Base-by-base conservation (phyloP, 176 grass and related monocot genomes). In the Typha latifolia region DNA sequence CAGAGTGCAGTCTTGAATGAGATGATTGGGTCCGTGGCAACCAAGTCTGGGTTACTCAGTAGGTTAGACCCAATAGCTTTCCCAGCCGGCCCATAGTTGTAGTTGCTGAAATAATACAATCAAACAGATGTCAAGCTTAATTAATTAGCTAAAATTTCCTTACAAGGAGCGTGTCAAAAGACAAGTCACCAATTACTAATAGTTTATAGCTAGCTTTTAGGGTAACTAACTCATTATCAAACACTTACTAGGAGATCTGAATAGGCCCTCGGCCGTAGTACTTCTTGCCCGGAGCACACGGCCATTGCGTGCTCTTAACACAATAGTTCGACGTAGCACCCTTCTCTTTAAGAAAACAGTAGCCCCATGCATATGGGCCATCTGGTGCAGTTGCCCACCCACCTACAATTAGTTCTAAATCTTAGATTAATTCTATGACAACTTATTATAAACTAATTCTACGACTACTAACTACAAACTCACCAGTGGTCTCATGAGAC, bases 401-500 rank as follows among this genome's bases (percentile, higher is more conserved):
- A 66, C 87, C 87, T 66, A 14, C 18, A 48, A 14, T 12, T 1
- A 49, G n/a, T n/a, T n/a, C n/a, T 14, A n/a, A 14, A 4, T 34
- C n/a, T n/a, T n/a, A n/a, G n/a, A n/a, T n/a, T n/a, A n/a, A n/a
- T n/a, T n/a, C n/a, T n/a, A n/a, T n/a, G n/a, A n/a, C 31, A 32
- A 4, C 2, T 32, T n/a, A n/a, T n/a, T n/a, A n/a, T 4, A 32
- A 4, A 32, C 31, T 34, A 2, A 34, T 6, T 34, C 3, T 34
- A 6, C 4, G 32, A 4, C 34, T 0, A 18, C 0, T 1, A 56
- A 56, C 0, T 6, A 18, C 16, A 51, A 51, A 14, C 15, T 37
- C 50, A 80, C 69, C 61, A 1, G 83, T 81, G 27, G 79, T 90
- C 79, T 85, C 79, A 70, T 90, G 87, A n/a, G 87, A 86, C 14